phyloP scores from a whole-genome alignment of 495 filamentous ascomycete genomes.

The Platismatia glauca region DNA sequence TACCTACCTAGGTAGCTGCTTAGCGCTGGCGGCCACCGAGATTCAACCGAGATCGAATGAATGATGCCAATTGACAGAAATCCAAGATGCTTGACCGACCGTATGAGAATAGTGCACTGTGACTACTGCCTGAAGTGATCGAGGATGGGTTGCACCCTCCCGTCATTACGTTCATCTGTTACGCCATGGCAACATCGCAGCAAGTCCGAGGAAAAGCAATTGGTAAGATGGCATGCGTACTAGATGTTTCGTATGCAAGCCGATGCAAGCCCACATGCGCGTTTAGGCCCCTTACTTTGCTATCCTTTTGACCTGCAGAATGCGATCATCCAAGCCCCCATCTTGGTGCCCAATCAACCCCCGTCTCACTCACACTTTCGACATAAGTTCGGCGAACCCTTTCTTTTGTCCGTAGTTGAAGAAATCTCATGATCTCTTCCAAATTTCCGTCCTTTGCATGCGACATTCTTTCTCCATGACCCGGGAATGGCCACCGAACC shows the following conservation, averaged over 20 bases:
- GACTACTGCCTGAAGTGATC: not conserved
- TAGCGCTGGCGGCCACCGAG: not conserved
- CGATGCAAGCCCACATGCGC: slow-evolving; percentile 1
- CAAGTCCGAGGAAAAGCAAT: not conserved
- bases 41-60: not conserved
- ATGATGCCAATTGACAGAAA: not conserved
- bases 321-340: not conserved
- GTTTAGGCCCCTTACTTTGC: not conserved
- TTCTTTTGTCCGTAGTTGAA: not conserved
- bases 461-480: not conserved
- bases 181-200: not conserved
- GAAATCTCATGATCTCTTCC: not conserved
- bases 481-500: slow-evolving; percentile 3
- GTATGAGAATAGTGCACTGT: not conserved
- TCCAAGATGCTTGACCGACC: not conserved
- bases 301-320: not conserved
- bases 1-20: not conserved
- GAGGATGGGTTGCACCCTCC: not conserved
- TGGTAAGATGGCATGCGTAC: not conserved
- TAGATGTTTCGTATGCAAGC: not conserved
- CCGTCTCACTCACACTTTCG: not conserved
- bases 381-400: not conserved
- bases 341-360: not conserved
- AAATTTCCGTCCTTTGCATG: not conserved
- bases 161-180: not conserved